These are phyloP conservation scores for Coemansia aciculifera DNA, from an alignment of 192 early-diverging fungal species.

Conservation along the genomic window DNA sequence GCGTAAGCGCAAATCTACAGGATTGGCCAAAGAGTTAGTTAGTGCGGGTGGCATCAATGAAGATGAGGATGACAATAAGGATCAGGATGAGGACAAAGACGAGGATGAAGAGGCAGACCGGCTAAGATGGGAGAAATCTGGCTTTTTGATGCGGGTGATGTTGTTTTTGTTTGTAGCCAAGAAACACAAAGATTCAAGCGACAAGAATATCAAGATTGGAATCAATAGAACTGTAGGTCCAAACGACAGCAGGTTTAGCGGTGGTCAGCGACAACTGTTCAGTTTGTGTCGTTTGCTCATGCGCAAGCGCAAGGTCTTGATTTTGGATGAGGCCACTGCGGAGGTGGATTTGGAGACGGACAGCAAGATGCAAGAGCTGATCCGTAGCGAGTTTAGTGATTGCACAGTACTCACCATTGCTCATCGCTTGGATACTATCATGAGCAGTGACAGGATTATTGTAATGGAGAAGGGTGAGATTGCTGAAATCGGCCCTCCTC, in stretches of 20 bases:
- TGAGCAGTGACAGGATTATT: slow-evolving; percentile 61
- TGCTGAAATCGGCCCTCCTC: neutral
- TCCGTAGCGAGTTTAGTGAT: slow-evolving; percentile 54
- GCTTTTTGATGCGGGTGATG: neutral
- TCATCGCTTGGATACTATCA: slow-evolving; percentile 68
- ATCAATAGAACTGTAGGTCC: neutral
- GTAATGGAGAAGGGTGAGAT: slow-evolving; percentile 48
- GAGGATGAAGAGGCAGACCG: neutral
- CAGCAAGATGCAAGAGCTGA: slow-evolving; percentile 13
- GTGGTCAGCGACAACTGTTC: slow-evolving; percentile 63
- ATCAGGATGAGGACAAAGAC: slow-evolving; percentile 12
- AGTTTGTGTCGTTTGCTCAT: slow-evolving; percentile 62
- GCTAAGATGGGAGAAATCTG: neutral
- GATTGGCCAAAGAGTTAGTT: neutral
- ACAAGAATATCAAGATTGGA: neutral
- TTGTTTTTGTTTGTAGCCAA: neutral
- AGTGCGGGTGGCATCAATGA: neutral
- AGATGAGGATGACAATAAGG: neutral
- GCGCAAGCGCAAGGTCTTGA: slow-evolving; percentile 53
- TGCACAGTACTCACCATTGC: slow-evolving; percentile 62
- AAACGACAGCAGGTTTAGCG: slow-evolving; percentile 46
- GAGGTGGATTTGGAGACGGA: slow-evolving; percentile 50
- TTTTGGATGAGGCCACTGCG: slow-evolving; percentile 71
- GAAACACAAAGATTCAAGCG: neutral
- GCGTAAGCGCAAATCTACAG: neutral